Percentiles rank a stretch among this genome's conserved stretches.
Evolutionary conservation across 2,329 filamentous ascomycete genomes (phyloP).

Genomic region (Colletotrichum sp.): DNA sequence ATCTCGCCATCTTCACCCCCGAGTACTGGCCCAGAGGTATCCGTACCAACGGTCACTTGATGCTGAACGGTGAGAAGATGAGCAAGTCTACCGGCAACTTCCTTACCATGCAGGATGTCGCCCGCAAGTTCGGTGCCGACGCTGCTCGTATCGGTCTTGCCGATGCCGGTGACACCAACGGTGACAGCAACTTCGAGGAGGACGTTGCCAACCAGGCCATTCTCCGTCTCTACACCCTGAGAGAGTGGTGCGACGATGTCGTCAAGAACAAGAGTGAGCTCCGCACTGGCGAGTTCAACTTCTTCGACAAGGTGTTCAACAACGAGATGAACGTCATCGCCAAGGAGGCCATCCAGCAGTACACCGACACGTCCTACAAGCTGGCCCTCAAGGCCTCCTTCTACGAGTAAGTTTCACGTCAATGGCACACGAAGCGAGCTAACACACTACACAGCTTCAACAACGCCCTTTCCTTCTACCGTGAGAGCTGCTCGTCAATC

Average conservation of each 20-base stretch:
- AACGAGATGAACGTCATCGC: constrained; percentile 91
- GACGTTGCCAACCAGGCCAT: constrained; percentile 92
- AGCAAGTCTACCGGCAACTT: constrained; percentile 97
- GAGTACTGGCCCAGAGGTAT: constrained; percentile 89
- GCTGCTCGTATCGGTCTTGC: constrained; percentile 90
- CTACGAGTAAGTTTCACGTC: constrained; percentile 64
- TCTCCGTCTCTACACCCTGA: constrained; percentile 73
- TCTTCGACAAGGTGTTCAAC: constrained; percentile 88
- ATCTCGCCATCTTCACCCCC: constrained; percentile 84
- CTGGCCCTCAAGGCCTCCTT: constrained; percentile 84
- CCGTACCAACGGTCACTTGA: constrained; percentile 89
- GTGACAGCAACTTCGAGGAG: constrained; percentile 98
- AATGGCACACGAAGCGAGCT: background rate
- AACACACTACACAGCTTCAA: constrained; percentile 57
- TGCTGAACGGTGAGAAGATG: constrained; percentile 99
- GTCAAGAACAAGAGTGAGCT: constrained; percentile 73
- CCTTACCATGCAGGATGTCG: constrained; percentile 84
- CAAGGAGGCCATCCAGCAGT: constrained; percentile 79
- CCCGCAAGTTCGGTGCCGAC: constrained; percentile 93
- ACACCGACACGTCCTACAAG: constrained; percentile 56
- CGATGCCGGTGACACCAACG: constrained; percentile 91
- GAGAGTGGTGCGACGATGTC: constrained; percentile 90
- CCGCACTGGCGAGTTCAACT: constrained; percentile 77
- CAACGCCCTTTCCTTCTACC: constrained; percentile 88
- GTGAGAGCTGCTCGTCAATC: constrained; percentile 80